A percentile compares a stretch with the other conserved stretches of the same genome.
Evolutionary conservation across 495 filamentous ascomycete genomes (phyloP).

Genomic region (Aspergillus steynii): DNA sequence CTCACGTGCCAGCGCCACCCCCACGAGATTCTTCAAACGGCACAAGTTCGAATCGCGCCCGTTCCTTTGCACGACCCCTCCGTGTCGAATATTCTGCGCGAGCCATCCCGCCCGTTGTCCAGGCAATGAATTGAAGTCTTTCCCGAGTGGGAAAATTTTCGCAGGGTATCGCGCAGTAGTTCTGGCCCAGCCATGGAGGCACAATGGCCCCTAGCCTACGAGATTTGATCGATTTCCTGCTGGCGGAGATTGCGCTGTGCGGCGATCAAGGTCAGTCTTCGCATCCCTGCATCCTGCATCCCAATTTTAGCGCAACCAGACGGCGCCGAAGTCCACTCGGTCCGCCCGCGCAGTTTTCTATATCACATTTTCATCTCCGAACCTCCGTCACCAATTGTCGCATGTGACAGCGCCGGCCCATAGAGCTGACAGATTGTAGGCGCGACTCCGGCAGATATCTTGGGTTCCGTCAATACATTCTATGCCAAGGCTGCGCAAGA

Average conservation of each 20-base stretch:
- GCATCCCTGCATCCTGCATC: slow-evolving; percentile 17
- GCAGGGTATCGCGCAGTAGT: not conserved
- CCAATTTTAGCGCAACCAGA: not conserved
- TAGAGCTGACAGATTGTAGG: slow-evolving; percentile 31
- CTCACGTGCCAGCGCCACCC: not conserved
- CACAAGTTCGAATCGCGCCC: not conserved
- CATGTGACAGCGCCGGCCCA: not conserved
- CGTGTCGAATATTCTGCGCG: slow-evolving; percentile 2
- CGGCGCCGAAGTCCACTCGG: not conserved
- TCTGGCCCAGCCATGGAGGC: slow-evolving; percentile 19
- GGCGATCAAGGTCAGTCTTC: slow-evolving; percentile 67
- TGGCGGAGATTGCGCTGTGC: slow-evolving; percentile 69
- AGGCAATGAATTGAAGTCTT: not conserved
- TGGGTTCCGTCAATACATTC: slow-evolving; percentile 39
- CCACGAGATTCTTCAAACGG: not conserved
- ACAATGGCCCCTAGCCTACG: slow-evolving; percentile 67
- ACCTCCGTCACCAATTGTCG: not conserved
- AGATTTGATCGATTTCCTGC: slow-evolving; percentile 67
- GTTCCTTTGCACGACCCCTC: not conserved
- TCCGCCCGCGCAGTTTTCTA: slow-evolving; percentile 1
- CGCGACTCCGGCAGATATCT: slow-evolving; percentile 41
- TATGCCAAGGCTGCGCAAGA: slow-evolving; percentile 32
- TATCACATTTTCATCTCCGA: not conserved
- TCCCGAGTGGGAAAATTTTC: slow-evolving; percentile 3
- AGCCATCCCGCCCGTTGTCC: not conserved